Evolutionary conservation across 2,329 filamentous ascomycete genomes (phyloP).

Genomic region (Hyphodiscus sp.): DNA sequence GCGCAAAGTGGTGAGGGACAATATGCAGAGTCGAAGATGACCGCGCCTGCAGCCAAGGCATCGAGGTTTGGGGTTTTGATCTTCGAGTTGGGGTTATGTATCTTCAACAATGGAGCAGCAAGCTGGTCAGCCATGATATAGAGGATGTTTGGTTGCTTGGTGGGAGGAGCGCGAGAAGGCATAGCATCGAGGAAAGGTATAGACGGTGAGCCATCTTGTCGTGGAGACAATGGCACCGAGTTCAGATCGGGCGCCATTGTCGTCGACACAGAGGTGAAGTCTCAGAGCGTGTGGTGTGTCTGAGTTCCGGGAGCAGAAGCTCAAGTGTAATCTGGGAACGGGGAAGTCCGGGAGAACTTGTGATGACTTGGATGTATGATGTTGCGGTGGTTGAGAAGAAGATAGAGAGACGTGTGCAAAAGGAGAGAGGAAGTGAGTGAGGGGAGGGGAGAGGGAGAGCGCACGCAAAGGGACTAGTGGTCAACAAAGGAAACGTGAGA

Average conservation of each 20-base stretch:
- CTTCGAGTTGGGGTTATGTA: constrained; percentile 81
- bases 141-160: constrained; percentile 62
- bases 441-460: no score
- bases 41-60: constrained; percentile 69
- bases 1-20: constrained; percentile 91
- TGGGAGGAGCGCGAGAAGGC: background rate
- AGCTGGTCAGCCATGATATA: constrained; percentile 98
- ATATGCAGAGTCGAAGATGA: constrained; percentile 91
- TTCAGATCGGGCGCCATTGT: constrained; percentile 69
- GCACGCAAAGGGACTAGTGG: background rate
- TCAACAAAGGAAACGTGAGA: background rate
- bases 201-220: constrained; percentile 18
- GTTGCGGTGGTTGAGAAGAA: background rate
- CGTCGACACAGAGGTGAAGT: background rate
- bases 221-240: constrained; percentile 55
- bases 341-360: background rate
- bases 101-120: constrained; percentile 82
- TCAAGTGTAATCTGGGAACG: background rate
- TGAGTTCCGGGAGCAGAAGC: background rate
- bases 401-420: background rate
- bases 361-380: background rate
- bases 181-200: constrained; percentile 13
- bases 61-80: constrained; percentile 93
- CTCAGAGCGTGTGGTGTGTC: background rate
- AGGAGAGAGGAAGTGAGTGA: no score